A percentile compares a stretch with the other conserved stretches of the same genome.
phyloP scores from a whole-genome alignment of 164 flowering plant genomes.

The Vitis amurensis region DNA sequence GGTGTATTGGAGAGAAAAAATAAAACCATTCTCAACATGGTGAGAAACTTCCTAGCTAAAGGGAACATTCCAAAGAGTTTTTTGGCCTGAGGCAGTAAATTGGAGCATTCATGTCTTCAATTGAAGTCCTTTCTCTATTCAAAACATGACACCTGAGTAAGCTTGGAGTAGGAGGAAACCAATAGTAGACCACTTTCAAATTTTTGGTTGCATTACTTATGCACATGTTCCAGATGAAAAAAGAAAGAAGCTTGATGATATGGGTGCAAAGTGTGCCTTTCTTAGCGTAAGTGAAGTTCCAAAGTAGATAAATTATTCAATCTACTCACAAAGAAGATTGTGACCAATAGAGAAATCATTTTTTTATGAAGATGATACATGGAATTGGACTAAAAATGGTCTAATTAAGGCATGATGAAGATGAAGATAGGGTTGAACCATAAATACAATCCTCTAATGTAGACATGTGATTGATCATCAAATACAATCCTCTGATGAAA shows the following conservation, averaged over 20 bases:
- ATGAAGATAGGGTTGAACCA: no score
- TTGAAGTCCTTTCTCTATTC: no score
- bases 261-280: not conserved
- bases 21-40: no score
- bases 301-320: conserved; percentile 5
- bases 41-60: no score
- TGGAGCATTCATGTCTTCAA: no score
- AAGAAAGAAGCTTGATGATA: conserved; percentile 8
- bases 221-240: not conserved
- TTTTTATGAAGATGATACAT: not conserved
- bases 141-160: not conserved
- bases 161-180: conserved; percentile 1
- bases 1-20: no score
- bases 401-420: no score
- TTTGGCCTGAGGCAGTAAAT: no score
- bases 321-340: not conserved
- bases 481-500: no score
- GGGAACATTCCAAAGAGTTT: no score
- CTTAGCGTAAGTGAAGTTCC: not conserved
- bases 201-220: not conserved
- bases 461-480: no score
- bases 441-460: no score
- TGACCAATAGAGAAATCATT: not conserved
- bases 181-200: not conserved
- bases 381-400: not conserved